Percentiles rank a stretch among this genome's conserved stretches.
These are phyloP conservation scores for Musa balbisiana DNA, from an alignment of 202 grass and related monocot species.

Conservation along the genomic window DNA sequence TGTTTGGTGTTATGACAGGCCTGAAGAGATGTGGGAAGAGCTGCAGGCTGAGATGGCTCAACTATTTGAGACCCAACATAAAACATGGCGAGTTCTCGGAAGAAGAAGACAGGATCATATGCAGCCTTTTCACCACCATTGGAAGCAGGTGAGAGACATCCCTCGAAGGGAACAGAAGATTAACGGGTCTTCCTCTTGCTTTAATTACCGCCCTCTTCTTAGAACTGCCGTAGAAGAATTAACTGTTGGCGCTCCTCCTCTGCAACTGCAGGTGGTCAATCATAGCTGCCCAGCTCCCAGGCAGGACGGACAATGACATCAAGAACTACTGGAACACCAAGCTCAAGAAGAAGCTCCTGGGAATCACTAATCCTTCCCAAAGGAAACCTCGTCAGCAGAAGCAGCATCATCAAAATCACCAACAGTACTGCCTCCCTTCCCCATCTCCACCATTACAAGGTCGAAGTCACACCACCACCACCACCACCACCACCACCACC, in stretches of 20 bases:
- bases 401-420: constrained; percentile 11
- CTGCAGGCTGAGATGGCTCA: constrained; percentile 87
- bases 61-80: constrained; percentile 86
- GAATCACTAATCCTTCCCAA: constrained; percentile 7
- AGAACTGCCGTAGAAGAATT: neutral
- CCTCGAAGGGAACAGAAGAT: neutral
- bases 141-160: constrained; percentile 65
- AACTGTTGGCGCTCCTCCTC: neutral
- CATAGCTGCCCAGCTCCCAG: constrained; percentile 72
- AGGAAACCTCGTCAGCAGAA: constrained; percentile 28
- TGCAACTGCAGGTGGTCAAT: constrained; percentile 65
- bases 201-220: neutral
- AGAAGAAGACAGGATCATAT: constrained; percentile 73
- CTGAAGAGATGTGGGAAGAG: constrained; percentile 87
- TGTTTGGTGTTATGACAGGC: constrained; percentile 28
- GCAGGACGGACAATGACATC: constrained; percentile 85
- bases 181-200: neutral
- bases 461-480: constrained; percentile 17
- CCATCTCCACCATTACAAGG: constrained; percentile 12
- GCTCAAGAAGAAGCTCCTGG: constrained; percentile 82
- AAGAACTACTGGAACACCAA: constrained; percentile 99
- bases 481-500: constrained; percentile 14
- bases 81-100: constrained; percentile 87
- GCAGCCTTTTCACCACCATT: constrained; percentile 61
- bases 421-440: constrained; percentile 35